Base-by-base conservation (phyloP, 352 stramenopile species). In the Phytophthora aleatoria region DNA sequence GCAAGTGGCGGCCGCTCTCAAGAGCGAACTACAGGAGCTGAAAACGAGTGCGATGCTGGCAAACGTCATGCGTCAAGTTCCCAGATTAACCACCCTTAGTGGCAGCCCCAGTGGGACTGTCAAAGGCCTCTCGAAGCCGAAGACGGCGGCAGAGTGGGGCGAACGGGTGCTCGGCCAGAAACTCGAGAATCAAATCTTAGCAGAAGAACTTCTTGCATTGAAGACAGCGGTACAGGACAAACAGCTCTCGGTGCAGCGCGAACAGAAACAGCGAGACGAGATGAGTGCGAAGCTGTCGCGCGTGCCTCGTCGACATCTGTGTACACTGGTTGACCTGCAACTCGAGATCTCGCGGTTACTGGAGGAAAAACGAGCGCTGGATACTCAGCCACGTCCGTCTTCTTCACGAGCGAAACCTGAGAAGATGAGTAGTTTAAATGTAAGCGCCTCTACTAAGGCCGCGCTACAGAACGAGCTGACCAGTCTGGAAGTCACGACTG, bases 11-110 rank as follows among this genome's bases (percentile, higher is more conserved):
- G 16, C 51, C 0, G 33, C 50, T 1, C 53, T 89, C 10, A 86
- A 82, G 59, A 72, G 64, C 11, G 76, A 91, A 13, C 61, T 91
- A 4, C 53, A 77, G 16, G 71, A 77, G 1, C 60, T 91, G 33
- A 90, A 91, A 55, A 76, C 78, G 1, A 70, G 73, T 26, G 62
- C 86, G n/a, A 79, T 74, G n/a, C 61, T 91, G 27, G 62, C 67
- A 11, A 69, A 60, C 27, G 61, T 70, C 28, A 71, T 76, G 28
- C 45, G 61, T 45, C 51, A 68, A 33, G 27, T 64, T 9, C 50
- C 67, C 7, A 56, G 47, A 35, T 54, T 56, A 13, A 12, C 15
- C 7, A 28, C 27, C 15, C 44, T 57, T 16, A 53, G 24, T 55
- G 35, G 39, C 7, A 64, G 43, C 15, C 12, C 16, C 3, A 67